Evolutionary conservation across 2,329 filamentous ascomycete genomes (phyloP), one percentile per base, ranked within the genome.

Genomic region (Paecilomyces niveus): DNA sequence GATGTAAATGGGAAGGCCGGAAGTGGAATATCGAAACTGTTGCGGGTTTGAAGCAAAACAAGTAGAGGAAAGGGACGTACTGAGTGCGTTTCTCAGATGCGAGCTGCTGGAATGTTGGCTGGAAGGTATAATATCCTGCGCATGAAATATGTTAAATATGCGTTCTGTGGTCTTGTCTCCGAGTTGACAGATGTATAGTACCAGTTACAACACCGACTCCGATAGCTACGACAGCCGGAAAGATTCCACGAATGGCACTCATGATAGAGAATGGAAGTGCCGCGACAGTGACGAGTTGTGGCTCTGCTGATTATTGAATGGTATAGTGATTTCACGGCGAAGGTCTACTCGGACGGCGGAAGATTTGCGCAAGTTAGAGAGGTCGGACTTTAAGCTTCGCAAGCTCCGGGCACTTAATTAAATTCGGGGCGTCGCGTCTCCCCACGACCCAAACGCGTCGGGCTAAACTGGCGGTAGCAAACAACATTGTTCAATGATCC

Each of bases 111-210:
- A 76, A 70, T 21, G 74, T 70, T 22, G 76, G 76, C 55, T 77
- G 72, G 66, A 78, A 78, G 57, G 71, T 72, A 61, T 76, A 73
- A 63, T 77, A 77, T 50, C 75, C 76, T 78, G 61, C 33, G 56
- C 58, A 59, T 24, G 56, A 63, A 62, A 66, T 63, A 18, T 18
- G 39, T 45, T n/a, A 45, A n/a, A n/a, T 45, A 45, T 45, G 5
- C 39, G 7, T 21, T 29, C 39, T 45, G n/a, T n/a, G n/a, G 15
- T 18, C 8, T 45, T 45, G 39, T 45, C 39, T 45, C 39, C 33
- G 57, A 53, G 54, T 15, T 3, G 35, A 11, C 21, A 33, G 15
- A 57, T 24, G 31, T 49, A 3, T 10, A 22, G 45, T 68, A 76
- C 75, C 74, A 60, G 74, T 73, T 51, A 73, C 68, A 49, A 77